Evolutionary conservation across 805 yeast genomes (phyloP).

Genomic region (Zygoascus ofunaensis): DNA sequence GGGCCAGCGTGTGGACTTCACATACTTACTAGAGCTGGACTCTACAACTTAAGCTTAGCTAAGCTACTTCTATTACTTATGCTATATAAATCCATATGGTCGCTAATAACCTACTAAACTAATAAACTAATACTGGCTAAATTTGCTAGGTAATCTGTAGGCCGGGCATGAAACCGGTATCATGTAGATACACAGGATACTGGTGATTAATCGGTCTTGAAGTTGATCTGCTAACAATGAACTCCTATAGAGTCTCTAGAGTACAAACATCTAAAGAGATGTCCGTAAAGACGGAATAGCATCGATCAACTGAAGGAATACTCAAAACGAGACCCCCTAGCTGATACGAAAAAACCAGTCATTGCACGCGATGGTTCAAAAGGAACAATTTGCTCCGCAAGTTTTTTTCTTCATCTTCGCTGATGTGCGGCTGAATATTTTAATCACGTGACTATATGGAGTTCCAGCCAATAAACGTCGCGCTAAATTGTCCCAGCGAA

Average conservation of each 20-base stretch:
- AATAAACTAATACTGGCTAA: no score
- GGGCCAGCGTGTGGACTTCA: no score
- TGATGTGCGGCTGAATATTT: no score
- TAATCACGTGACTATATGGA: background rate
- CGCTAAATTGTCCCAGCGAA: background rate
- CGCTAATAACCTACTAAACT: no score
- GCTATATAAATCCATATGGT: no score
- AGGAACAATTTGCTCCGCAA: background rate
- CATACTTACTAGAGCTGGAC: no score
- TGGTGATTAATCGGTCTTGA: constrained; percentile 14
- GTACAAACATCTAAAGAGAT: background rate
- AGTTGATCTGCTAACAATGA: constrained; percentile 3
- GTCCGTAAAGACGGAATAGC: background rate
- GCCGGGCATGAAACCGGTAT: constrained; percentile 15
- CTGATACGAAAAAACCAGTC: background rate
- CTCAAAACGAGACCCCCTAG: background rate
- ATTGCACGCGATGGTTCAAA: background rate
- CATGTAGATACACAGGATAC: constrained; percentile 2
- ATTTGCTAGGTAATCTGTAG: no score
- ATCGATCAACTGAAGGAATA: background rate
- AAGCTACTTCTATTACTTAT: no score
- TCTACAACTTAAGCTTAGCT: no score
- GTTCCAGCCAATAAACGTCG: background rate
- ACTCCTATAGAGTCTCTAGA: background rate
- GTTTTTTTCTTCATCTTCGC: no score